Evolutionary conservation across 371 early-diverging fungal species (phyloP).

Genomic region (Lichtheimia hyalospora): DNA sequence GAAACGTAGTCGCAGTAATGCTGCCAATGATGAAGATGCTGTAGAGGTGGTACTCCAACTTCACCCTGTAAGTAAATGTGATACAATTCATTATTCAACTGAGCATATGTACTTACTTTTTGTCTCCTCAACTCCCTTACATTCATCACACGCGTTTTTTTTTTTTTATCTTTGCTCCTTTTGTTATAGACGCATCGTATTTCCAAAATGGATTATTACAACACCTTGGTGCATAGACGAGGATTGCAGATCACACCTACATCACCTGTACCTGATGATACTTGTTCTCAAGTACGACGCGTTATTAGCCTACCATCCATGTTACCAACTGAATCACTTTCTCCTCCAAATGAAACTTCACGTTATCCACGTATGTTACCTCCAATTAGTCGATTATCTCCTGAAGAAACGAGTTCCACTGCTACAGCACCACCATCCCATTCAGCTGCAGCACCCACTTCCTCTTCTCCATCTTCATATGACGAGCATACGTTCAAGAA

Average conservation of each 20-base stretch:
- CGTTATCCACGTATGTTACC: conserved; percentile 11
- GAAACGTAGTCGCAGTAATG: neutral
- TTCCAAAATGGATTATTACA: conserved; percentile 16
- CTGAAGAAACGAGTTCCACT: conserved; percentile 4
- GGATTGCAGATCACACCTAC: conserved; percentile 15
- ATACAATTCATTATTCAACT: neutral
- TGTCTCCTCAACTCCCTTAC: neutral
- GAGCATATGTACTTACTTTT: neutral
- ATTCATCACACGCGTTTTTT: neutral
- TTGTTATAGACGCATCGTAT: conserved; percentile 18
- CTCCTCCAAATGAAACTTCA: neutral
- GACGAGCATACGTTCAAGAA: conserved; percentile 16
- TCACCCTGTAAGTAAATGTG: conserved; percentile 37
- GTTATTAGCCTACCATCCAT: conserved; percentile 20
- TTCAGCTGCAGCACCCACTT: neutral
- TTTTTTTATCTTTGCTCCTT: too few relatives aligned
- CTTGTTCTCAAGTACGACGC: conserved; percentile 12
- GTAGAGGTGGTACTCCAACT: conserved; percentile 32
- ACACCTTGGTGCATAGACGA: conserved; percentile 21
- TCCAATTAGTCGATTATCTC: conserved; percentile 10
- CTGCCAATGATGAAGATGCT: conserved; percentile 6
- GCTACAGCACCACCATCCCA: neutral
- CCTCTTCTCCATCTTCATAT: conserved; percentile 5
- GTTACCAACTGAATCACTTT: conserved; percentile 2
- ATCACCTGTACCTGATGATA: conserved; percentile 10